Evolutionary conservation across 805 yeast genomes (phyloP).

Genomic region (Yarrowia sp.): DNA sequence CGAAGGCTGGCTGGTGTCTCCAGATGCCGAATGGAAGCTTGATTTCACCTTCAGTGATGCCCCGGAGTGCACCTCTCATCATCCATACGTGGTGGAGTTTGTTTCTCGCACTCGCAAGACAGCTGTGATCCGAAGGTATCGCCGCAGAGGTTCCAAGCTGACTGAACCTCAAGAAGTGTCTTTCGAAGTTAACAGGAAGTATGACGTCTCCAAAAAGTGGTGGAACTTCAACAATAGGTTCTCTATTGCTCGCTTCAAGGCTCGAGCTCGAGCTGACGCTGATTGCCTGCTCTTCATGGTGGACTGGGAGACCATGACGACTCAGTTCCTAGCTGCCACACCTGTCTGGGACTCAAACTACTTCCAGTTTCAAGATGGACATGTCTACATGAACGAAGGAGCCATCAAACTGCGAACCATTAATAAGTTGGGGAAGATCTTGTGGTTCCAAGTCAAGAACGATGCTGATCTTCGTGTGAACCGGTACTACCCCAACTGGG

Average conservation of each 20-base stretch:
- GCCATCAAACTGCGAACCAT: constrained; percentile 8
- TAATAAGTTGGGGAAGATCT: background rate
- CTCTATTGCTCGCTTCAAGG: constrained; percentile 5
- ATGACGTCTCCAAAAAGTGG: constrained; percentile 19
- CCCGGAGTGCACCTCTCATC: constrained; percentile 10
- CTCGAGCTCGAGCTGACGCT: background rate
- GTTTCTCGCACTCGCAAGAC: background rate
- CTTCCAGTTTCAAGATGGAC: constrained; percentile 13
- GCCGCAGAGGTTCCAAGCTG: background rate
- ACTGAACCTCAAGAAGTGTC: background rate
- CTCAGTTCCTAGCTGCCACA: constrained; percentile 5
- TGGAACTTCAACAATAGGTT: constrained; percentile 25
- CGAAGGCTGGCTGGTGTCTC: constrained; percentile 14
- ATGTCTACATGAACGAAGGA: constrained; percentile 25
- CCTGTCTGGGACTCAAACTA: constrained; percentile 16
- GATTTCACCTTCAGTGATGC: background rate
- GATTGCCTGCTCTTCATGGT: background rate
- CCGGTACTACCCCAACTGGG: constrained; percentile 21
- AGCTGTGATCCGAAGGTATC: background rate
- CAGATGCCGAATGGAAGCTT: constrained; percentile 18
- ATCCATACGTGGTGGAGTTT: constrained; percentile 1
- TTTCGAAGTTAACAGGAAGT: background rate
- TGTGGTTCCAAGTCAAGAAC: constrained; percentile 2
- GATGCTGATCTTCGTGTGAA: constrained; percentile 5
- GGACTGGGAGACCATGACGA: constrained; percentile 2